Conservation (phyloP, 768 basidiomycete species). For the Gloeopeniophorella convolvens region DNA sequence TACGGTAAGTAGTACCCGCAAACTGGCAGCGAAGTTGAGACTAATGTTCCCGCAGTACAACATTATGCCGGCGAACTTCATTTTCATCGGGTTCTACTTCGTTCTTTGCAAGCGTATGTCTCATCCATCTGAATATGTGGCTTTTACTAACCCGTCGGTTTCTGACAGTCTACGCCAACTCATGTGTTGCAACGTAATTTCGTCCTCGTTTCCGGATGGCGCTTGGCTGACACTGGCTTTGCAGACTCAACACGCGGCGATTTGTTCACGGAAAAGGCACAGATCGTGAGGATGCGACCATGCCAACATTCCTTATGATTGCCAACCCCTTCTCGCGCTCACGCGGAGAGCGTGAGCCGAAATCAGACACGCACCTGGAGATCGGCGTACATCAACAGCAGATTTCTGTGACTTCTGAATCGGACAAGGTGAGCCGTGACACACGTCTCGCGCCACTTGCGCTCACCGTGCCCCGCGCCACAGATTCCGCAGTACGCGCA, state of each 20-base stretch:
- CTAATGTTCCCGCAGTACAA: conserved; percentile 42
- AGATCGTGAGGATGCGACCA: conserved; percentile 17
- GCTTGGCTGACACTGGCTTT: neutral
- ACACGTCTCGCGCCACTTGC: neutral
- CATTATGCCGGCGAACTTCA: conserved; percentile 44
- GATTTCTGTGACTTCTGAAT: conserved; percentile 10
- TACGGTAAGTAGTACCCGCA: conserved; percentile 35
- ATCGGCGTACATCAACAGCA: conserved; percentile 2
- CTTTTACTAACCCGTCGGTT: neutral
- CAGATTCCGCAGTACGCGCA: conserved; percentile 11
- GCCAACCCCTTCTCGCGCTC: conserved; percentile 10
- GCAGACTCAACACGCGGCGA: conserved; percentile 17
- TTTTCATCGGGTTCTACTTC: conserved; percentile 58
- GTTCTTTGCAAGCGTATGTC: conserved; percentile 46
- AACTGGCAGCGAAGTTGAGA: neutral
- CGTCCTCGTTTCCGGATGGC: neutral
- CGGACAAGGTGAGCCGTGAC: conserved; percentile 8
- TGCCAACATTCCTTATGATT: conserved; percentile 20
- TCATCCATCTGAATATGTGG: neutral
- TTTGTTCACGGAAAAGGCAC: conserved; percentile 20
- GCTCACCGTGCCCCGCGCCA: neutral
- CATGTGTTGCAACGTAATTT: conserved; percentile 19
- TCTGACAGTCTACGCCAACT: conserved; percentile 19
- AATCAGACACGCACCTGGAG: neutral
- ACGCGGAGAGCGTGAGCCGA: neutral